Base-by-base conservation (phyloP, 2,329 filamentous ascomycete genomes). In the Penicillium sp. region DNA sequence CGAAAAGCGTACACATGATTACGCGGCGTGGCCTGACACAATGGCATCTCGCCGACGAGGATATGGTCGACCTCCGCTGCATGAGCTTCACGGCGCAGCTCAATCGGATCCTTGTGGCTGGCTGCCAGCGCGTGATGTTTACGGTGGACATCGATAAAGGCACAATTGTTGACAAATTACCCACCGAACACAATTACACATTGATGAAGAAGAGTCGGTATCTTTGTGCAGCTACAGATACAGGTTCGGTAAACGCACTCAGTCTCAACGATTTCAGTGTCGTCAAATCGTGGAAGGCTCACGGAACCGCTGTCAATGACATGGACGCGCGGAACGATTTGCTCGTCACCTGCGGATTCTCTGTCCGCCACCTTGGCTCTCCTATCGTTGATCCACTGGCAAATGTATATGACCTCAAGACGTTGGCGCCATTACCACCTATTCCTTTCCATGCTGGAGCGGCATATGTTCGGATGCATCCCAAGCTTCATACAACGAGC, bases 241-340 rank as follows among this genome's bases (percentile, higher is more conserved):
- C 76, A 36, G 93, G 93, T 35, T 80, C 81, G 14, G 85, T 98
- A 39, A 85, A 97, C 68, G 84, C 96, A 24, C 76, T 98, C 18
- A 91, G 95, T 62, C 81, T 90, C 1, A 75, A 81, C 44, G 87
- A 78, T 46, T 87, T 95, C 61, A 79, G 81, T 34, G 78, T 95
- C 4, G 76, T 93, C 57, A 94, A 91, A 65, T 82, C 81, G 9
- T 98, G 93, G 87, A 88, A 88, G 64, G 89, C 91, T 0, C 93
- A 98, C 64, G 85, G 85, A 1, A 87, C 88, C 7, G 81, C 84
- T 42, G 87, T 98, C 65, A 95, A 89, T 67, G 91, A 97, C 66
- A 96, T 98, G 87, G 93, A 98, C 71, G 89, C 90, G 7, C 87
- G 93, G 63, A 88, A 93, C 62, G 91, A 97, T 66, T 93, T 93